These are phyloP conservation scores for Heracleum sosnowskyi DNA, from an alignment of 129 eudicot genomes.

Conservation along the genomic window DNA sequence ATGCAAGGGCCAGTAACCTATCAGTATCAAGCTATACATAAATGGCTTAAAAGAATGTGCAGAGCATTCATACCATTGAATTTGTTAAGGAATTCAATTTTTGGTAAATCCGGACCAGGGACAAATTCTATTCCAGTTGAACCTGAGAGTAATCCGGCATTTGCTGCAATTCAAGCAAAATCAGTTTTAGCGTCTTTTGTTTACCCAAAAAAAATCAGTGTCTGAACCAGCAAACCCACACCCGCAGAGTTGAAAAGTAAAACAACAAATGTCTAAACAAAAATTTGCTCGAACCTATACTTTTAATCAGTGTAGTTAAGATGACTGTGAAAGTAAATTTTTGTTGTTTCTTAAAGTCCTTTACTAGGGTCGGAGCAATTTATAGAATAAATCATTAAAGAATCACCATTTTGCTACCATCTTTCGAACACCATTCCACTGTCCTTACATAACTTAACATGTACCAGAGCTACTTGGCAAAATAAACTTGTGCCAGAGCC, in stretches of 20 bases:
- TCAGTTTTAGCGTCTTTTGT: not conserved
- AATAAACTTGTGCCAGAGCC: not conserved
- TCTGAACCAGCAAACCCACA: not conserved
- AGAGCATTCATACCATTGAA: slow-evolving; percentile 47
- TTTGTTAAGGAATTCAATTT: slow-evolving; percentile 55
- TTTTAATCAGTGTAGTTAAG: not conserved
- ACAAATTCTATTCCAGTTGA: slow-evolving; percentile 69
- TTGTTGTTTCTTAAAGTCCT: not conserved
- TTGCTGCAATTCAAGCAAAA: slow-evolving; percentile 39
- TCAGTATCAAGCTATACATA: not conserved
- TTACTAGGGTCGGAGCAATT: not conserved
- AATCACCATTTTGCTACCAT: not conserved
- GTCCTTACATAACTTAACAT: not conserved
- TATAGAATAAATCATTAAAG: not conserved
- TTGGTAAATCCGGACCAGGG: slow-evolving; percentile 86
- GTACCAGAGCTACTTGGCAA: not conserved
- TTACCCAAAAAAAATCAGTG: not conserved
- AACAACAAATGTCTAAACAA: not conserved
- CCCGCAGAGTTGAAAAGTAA: not conserved
- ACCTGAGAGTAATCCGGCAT: slow-evolving; percentile 90
- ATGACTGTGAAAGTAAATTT: not conserved
- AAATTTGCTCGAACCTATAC: not conserved
- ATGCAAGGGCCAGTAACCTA: not conserved
- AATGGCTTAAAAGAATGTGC: not conserved
- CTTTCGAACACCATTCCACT: not conserved